These are phyloP conservation scores for Neocallimastix lanati DNA, from an alignment of 192 early-diverging fungal genomes.

Conservation along the genomic window DNA sequence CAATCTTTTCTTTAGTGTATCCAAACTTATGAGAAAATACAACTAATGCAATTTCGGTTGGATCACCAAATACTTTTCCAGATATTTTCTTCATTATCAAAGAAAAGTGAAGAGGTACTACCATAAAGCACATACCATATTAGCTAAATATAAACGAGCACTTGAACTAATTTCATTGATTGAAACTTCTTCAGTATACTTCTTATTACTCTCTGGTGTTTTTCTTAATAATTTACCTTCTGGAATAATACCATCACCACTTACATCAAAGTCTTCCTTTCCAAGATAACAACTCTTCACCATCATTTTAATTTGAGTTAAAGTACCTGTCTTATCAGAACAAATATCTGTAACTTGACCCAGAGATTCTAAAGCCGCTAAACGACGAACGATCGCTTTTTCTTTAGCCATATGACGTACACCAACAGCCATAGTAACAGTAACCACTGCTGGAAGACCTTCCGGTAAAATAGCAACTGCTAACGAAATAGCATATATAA, in stretches of 20 bases:
- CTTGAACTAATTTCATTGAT: neutral
- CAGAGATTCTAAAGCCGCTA: constrained; percentile 56
- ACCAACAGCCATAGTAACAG: constrained; percentile 91
- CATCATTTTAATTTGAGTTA: constrained; percentile 67
- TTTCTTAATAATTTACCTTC: neutral
- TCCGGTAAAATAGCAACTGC: constrained; percentile 78
- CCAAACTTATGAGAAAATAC: constrained; percentile 9
- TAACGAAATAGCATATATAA: constrained; percentile 56
- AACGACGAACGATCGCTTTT: constrained; percentile 64
- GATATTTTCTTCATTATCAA: constrained; percentile 3
- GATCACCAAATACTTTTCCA: constrained; percentile 17
- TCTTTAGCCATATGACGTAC: constrained; percentile 70
- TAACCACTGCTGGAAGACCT: constrained; percentile 80
- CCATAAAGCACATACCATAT: neutral
- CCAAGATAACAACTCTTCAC: constrained; percentile 31
- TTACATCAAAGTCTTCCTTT: neutral
- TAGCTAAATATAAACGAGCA: neutral
- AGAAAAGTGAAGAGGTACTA: constrained; percentile 1
- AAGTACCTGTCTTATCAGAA: constrained; percentile 36
- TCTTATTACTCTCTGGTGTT: constrained; percentile 5
- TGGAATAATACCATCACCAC: neutral
- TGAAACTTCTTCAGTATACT: neutral
- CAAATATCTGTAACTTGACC: neutral
- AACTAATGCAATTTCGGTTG: constrained; percentile 16
- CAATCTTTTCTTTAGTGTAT: neutral